phyloP scores from a whole-genome alignment of 73 alveolate genomes.

The Paramecium caudatum region DNA sequence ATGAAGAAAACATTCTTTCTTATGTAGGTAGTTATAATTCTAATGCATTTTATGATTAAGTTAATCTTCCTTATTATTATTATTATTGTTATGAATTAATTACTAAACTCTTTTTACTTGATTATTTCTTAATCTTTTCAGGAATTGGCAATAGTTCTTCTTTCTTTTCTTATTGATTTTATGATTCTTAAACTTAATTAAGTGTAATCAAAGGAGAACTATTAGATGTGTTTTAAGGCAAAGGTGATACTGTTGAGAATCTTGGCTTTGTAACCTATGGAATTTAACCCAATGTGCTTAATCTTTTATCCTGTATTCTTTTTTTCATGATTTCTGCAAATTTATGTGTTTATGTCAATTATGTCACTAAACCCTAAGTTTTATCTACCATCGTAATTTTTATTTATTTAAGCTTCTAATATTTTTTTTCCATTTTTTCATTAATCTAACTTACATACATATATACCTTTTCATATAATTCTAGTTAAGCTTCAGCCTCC shows the following conservation, averaged over 20 bases:
- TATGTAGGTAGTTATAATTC: neutral
- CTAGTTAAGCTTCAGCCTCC: neutral
- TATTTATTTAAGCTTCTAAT: constrained; percentile 11
- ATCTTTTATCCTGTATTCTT: constrained; percentile 33
- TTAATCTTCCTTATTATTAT: neutral
- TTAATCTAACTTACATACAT: neutral
- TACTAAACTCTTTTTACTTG: neutral
- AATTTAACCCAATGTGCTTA: neutral
- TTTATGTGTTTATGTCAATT: constrained; percentile 15
- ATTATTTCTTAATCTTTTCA: constrained; percentile 16
- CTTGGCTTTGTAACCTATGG: neutral
- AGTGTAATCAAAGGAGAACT: neutral
- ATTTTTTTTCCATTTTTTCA: constrained; percentile 19
- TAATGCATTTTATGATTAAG: constrained; percentile 19
- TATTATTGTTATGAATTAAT: constrained; percentile 4
- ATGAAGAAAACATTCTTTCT: too few species aligned
- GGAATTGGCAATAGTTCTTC: neutral
- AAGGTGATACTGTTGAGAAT: neutral
- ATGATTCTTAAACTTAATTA: neutral
- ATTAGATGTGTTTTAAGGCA: neutral
- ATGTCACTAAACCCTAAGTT: constrained; percentile 1
- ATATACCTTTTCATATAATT: constrained; percentile 27
- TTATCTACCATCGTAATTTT: constrained; percentile 40
- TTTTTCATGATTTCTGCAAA: constrained; percentile 63
- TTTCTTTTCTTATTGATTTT: neutral